These are phyloP conservation scores for Tephrocybe sp. DNA, from an alignment of 768 basidiomycete genomes.

Conservation along the genomic window DNA sequence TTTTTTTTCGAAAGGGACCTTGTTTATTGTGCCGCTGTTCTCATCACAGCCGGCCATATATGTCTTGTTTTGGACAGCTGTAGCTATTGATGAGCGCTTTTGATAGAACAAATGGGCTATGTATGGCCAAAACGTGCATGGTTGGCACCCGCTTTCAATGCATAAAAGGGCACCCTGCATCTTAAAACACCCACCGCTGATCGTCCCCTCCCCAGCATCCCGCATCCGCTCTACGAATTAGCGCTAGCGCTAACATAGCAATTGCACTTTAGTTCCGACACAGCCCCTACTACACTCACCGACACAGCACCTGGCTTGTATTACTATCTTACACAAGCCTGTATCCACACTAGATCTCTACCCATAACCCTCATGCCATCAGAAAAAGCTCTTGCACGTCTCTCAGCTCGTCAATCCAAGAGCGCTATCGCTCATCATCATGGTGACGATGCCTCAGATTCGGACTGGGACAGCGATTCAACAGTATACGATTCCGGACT, in stretches of 20 bases:
- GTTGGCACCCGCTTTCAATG: constrained; percentile 15
- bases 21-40: constrained; percentile 1
- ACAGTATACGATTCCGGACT: constrained; percentile 24
- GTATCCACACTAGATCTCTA: constrained; percentile 1
- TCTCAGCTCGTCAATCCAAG: constrained; percentile 18
- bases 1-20: not conserved
- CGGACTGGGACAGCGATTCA: constrained; percentile 33
- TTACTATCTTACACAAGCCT: not conserved
- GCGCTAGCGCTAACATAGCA: not conserved
- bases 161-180: constrained; percentile 21
- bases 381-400: constrained; percentile 10
- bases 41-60: not conserved
- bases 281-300: constrained; percentile 3
- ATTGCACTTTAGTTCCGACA: constrained; percentile 5
- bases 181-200: too few relatives aligned
- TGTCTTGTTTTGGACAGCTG: constrained; percentile 16
- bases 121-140: constrained; percentile 20
- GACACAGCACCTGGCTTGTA: too few relatives aligned
- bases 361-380: constrained; percentile 14
- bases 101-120: constrained; percentile 24
- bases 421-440: constrained; percentile 33
- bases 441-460: constrained; percentile 32
- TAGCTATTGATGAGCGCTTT: constrained; percentile 16
- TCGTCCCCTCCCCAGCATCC: not conserved
- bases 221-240: constrained; percentile 1